Evolutionary conservation across 2,329 filamentous ascomycete species (phyloP), one percentile per base, ranked within the genome.

Genomic region (Rosellinia necatrix): DNA sequence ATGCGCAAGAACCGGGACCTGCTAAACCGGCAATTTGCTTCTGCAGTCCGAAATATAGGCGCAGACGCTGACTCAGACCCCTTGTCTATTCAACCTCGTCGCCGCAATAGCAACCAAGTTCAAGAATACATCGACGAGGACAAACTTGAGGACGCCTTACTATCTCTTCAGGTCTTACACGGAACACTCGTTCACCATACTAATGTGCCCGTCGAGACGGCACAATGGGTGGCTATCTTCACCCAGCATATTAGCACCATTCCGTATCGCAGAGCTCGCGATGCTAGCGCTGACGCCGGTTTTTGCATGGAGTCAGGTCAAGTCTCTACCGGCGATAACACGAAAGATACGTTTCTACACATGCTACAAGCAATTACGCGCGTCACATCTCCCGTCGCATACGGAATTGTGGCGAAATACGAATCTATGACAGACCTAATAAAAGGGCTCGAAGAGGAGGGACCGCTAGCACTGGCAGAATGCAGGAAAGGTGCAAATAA

Each of bases 301-400:
- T 93, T 93, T 70, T 92, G 89, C 72, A 92, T 92, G 87, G 89
- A 91, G 49, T 77, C 78, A 1, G 90, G 90, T 0, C 90, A 93
- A 72, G 87, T 93, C 37, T 84, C 83, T 51, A 83, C 85, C 0
- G 90, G 90, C 24, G 82, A 88, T 24, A 81, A 84, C 38, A 74
- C 80, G 2, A 70, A 75, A 6, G 89, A 92, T 64, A 90, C 86
- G 0, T 93, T 88, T 60, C 76, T 85, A 40, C 83, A 84, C 61
- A 90, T 93, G 89, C 74, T 94, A 47, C 87, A 91, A 71, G 87
- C 92, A 72, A 83, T 92, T 35, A 78, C 79, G 12, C 82, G 89
- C 13, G 81, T 93, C 13, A 92, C 90, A 5, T 81, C 85, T 0
- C 83, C 87, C 0, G 84, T 91, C 65, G 90, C 90, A 0, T 83